Percentiles rank a stretch among this genome's conserved stretches.
phyloP scores from a whole-genome alignment of 768 basidiomycete species.

The Podaxis sp. region DNA sequence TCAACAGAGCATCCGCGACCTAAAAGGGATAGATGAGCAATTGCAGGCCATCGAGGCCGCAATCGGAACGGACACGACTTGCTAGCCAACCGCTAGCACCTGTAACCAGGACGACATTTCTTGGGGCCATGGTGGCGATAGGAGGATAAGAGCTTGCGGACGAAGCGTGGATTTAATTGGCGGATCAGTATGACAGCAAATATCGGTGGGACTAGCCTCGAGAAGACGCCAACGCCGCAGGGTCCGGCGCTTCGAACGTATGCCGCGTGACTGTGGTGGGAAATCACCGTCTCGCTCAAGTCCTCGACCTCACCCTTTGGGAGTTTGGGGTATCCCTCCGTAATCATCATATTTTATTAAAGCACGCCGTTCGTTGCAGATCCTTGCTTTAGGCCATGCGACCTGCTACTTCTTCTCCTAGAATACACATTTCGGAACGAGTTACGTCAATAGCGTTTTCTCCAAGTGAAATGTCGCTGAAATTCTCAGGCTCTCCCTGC shows the following conservation, averaged over 20 bases:
- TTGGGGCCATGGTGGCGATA: conserved; percentile 19
- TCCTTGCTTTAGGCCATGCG: too few relatives aligned
- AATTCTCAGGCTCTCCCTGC: conserved; percentile 35
- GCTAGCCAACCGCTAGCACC: conserved; percentile 45
- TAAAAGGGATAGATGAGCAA: conserved; percentile 17
- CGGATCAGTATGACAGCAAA: neutral
- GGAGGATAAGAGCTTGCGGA: neutral
- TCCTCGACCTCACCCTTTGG: neutral
- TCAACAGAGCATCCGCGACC: conserved; percentile 35
- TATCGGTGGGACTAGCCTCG: neutral
- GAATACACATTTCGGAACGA: neutral
- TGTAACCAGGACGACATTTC: conserved; percentile 41
- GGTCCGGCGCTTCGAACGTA: too few relatives aligned
- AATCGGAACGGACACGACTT: conserved; percentile 29
- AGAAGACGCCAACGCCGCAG: neutral
- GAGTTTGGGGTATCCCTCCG: too few relatives aligned
- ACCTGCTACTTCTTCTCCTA: neutral
- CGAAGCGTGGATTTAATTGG: neutral
- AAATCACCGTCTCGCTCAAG: neutral
- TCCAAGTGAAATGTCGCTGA: neutral
- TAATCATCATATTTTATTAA: too few relatives aligned
- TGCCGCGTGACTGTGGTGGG: too few relatives aligned
- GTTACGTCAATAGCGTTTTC: neutral
- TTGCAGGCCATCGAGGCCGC: neutral
- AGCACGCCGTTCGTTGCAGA: too few relatives aligned